Percentiles rank a stretch among this genome's conserved stretches.
Evolutionary conservation across 768 basidiomycete genomes (phyloP).

Genomic region (Crassisporium funariophilum): DNA sequence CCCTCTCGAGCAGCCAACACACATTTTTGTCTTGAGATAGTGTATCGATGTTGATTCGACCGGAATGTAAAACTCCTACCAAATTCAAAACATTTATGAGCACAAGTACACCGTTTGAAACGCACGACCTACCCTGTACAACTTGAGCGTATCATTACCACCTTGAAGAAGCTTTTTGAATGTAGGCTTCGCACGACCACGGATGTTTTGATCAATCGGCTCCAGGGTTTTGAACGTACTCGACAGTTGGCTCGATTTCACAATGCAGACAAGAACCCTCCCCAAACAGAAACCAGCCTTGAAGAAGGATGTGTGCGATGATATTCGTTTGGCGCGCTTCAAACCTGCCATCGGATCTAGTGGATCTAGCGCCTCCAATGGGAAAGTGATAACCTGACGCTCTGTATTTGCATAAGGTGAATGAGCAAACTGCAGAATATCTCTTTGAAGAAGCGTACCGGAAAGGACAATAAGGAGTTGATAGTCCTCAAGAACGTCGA

Average conservation of each 20-base stretch:
- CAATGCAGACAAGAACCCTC: constrained; percentile 91
- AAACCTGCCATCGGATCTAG: constrained; percentile 88
- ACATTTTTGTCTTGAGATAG: constrained; percentile 95
- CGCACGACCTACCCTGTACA: constrained; percentile 71
- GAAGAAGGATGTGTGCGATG: constrained; percentile 97
- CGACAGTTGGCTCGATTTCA: constrained; percentile 92
- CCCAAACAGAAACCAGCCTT: constrained; percentile 94
- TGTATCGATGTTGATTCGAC: constrained; percentile 96
- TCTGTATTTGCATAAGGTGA: constrained; percentile 56
- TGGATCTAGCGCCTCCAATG: constrained; percentile 88
- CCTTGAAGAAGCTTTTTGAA: constrained; percentile 94
- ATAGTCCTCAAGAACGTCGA: constrained; percentile 96
- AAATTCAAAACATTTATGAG: background rate
- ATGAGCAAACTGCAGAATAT: too few relatives aligned
- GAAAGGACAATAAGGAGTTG: constrained; percentile 97
- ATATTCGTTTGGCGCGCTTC: constrained; percentile 93
- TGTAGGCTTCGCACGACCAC: constrained; percentile 83
- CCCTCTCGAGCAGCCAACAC: constrained; percentile 95
- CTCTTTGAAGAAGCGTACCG: constrained; percentile 47
- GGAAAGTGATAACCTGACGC: constrained; percentile 94
- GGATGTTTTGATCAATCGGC: constrained; percentile 87
- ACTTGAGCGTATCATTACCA: constrained; percentile 89
- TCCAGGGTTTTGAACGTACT: constrained; percentile 98
- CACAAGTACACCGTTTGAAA: background rate
- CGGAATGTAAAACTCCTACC: constrained; percentile 97